phyloP scores from a whole-genome alignment of 805 yeast genomes.

The Starmera quercuum region DNA sequence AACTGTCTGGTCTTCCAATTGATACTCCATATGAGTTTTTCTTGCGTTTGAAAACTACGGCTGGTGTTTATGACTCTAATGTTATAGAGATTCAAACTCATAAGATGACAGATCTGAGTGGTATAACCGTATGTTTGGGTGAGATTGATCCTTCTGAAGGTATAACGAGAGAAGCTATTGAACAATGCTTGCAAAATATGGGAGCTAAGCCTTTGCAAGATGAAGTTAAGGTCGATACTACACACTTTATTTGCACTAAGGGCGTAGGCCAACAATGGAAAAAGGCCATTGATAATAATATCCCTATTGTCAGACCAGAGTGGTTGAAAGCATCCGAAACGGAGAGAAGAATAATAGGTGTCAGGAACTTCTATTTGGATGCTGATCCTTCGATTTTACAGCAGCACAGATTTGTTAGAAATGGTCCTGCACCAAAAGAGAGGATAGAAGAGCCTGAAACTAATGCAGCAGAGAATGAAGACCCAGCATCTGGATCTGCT shows the following conservation, averaged over 20 bases:
- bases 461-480: constrained; percentile 5
- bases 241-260: constrained; percentile 80
- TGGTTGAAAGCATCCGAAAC: constrained; percentile 93
- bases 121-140: constrained; percentile 88
- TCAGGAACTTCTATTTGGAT: constrained; percentile 73
- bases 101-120: constrained; percentile 91
- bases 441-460: constrained; percentile 3
- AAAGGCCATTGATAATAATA: constrained; percentile 76
- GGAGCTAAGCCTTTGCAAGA: constrained; percentile 78
- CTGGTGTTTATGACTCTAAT: constrained; percentile 76
- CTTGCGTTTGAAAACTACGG: constrained; percentile 76
- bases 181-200: constrained; percentile 52
- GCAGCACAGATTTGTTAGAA: constrained; percentile 36
- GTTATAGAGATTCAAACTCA: constrained; percentile 70
- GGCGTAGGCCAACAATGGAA: constrained; percentile 67
- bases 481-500: no score
- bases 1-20: constrained; percentile 84
- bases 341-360: constrained; percentile 89
- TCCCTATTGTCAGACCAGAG: constrained; percentile 93
- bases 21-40: constrained; percentile 78
- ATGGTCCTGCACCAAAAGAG: no score
- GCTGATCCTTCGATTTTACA: constrained; percentile 36
- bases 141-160: constrained; percentile 49
- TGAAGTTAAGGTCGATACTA: constrained; percentile 79
- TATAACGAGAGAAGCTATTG: constrained; percentile 47